phyloP scores from a whole-genome alignment of 306 rosid species.

The Cucumis hystrix region DNA sequence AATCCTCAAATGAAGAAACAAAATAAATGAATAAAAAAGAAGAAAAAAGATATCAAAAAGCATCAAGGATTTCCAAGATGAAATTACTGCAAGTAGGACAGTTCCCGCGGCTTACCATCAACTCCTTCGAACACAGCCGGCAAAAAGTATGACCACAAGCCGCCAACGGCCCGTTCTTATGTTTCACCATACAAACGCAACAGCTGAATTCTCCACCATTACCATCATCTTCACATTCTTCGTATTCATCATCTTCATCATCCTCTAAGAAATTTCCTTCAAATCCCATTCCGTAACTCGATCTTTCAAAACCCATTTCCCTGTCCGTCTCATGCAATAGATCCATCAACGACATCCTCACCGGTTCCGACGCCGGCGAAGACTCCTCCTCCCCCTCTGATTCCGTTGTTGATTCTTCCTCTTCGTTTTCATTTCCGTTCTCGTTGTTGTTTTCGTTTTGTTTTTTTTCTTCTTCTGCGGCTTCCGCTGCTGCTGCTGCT shows the following conservation, averaged over 20 bases:
- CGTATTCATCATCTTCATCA: background rate
- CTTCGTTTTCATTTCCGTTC: background rate
- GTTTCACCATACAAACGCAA: slow-evolving; percentile 80
- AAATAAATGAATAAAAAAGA: no score
- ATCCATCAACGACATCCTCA: slow-evolving; percentile 78
- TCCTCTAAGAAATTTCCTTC: slow-evolving; percentile 9
- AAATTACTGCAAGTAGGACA: slow-evolving; percentile 77
- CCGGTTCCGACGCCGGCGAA: slow-evolving; percentile 3
- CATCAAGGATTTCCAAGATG: slow-evolving; percentile 62
- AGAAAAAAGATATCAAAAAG: slow-evolving; percentile 19
- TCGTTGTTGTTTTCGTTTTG: background rate
- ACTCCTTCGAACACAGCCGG: slow-evolving; percentile 78
- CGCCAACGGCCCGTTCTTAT: slow-evolving; percentile 41
- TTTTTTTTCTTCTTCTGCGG: slow-evolving; percentile 19
- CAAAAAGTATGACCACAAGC: slow-evolving; percentile 78
- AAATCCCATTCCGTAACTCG: slow-evolving; percentile 23
- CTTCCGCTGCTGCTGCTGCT: slow-evolving; percentile 21
- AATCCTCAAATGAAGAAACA: background rate
- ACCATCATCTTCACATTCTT: slow-evolving; percentile 11
- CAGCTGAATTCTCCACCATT: slow-evolving; percentile 35
- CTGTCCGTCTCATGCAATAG: slow-evolving; percentile 57
- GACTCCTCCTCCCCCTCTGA: background rate
- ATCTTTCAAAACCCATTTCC: slow-evolving; percentile 46
- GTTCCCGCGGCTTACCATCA: slow-evolving; percentile 49
- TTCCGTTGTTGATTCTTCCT: background rate